Evolutionary conservation across 106 monocot genomes (phyloP).

Genomic region (Agapanthus africanus): DNA sequence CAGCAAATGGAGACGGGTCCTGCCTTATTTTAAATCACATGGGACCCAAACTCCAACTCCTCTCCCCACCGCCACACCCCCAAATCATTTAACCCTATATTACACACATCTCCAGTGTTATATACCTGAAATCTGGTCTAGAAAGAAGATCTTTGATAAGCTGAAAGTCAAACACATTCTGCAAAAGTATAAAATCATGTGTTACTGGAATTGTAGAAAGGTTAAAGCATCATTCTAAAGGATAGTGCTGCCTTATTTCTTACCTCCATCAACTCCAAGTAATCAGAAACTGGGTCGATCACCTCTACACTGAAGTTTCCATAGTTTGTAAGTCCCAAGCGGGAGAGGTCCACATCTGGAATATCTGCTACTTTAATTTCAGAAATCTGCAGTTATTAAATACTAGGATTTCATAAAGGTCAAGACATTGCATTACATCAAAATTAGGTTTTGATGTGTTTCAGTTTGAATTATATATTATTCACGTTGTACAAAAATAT

Average conservation of each 20-base stretch:
- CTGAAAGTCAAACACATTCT: slow-evolving; percentile 91
- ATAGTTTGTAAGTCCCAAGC: slow-evolving; percentile 46
- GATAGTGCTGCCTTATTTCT: slow-evolving; percentile 11
- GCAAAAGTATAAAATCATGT: slow-evolving; percentile 41
- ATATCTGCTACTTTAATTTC: slow-evolving; percentile 86
- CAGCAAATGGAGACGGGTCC: too few species aligned
- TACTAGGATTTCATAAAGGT: neutral
- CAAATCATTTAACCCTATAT: too few species aligned
- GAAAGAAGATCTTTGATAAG: slow-evolving; percentile 78
- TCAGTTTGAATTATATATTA: neutral
- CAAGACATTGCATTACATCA: neutral
- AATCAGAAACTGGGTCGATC: slow-evolving; percentile 88
- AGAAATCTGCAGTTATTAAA: slow-evolving; percentile 53
- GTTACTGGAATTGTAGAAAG: slow-evolving; percentile 1
- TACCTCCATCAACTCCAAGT: slow-evolving; percentile 97
- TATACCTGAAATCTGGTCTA: slow-evolving; percentile 88
- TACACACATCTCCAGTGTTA: too few species aligned
- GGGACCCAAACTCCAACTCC: too few species aligned
- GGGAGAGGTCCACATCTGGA: slow-evolving; percentile 77
- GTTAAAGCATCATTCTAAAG: neutral
- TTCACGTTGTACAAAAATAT: neutral
- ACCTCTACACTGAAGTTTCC: slow-evolving; percentile 83
- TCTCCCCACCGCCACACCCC: too few species aligned
- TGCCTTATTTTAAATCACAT: too few species aligned
- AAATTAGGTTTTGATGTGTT: too few species aligned